phyloP scores from a whole-genome alignment of 108 stramenopile species.

The Pseudonitzschia multistriata region DNA sequence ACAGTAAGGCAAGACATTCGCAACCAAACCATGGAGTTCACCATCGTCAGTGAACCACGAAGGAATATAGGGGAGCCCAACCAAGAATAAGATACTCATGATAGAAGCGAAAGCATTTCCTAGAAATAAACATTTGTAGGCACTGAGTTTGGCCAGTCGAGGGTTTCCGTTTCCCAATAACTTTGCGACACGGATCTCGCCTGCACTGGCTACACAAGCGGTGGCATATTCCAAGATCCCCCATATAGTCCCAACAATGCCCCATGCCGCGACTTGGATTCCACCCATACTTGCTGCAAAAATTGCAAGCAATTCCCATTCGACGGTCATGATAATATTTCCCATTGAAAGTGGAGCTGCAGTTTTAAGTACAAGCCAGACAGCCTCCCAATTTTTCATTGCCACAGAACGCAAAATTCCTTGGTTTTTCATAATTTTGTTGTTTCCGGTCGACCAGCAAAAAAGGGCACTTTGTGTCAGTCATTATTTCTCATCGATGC shows the following conservation, averaged over 20 bases:
- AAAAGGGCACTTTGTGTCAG: background rate
- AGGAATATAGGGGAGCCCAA: background rate
- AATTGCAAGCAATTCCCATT: conserved; percentile 8
- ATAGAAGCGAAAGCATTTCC: background rate
- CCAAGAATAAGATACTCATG: conserved; percentile 2
- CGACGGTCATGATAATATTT: conserved; percentile 1
- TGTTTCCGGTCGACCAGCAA: background rate
- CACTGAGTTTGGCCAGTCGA: background rate
- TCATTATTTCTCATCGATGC: background rate
- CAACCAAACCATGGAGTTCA: conserved; percentile 43
- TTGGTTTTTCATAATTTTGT: background rate
- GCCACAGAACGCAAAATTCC: conserved; percentile 12
- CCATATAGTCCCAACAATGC: conserved; percentile 5
- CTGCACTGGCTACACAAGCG: conserved; percentile 3
- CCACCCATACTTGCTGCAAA: conserved; percentile 4
- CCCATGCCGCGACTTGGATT: conserved; percentile 8
- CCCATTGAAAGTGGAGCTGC: conserved; percentile 7
- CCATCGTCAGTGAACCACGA: conserved; percentile 37
- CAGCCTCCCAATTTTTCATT: conserved; percentile 9
- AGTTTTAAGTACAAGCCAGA: conserved; percentile 13
- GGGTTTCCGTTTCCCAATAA: conserved; percentile 13
- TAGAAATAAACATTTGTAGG: conserved; percentile 15
- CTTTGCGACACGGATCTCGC: conserved; percentile 15
- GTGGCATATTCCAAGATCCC: conserved; percentile 12
- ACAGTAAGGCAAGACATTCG: conserved; percentile 45